Evolutionary conservation across 768 basidiomycete species (phyloP).

Genomic region (Pholiota molesta): DNA sequence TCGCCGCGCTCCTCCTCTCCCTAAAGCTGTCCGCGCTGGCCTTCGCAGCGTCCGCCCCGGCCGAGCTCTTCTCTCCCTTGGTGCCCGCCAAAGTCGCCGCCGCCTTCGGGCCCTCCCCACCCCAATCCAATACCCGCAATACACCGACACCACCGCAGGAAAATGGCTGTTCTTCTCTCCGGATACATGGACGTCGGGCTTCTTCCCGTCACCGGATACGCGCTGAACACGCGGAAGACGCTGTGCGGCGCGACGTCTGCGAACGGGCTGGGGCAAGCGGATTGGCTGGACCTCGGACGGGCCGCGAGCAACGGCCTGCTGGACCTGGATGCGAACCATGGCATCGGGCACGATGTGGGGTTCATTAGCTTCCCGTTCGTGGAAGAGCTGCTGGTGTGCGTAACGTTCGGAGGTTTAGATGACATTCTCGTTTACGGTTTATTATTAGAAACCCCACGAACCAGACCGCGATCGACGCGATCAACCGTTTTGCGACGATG

Average conservation of each 20-base stretch:
- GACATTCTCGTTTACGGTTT: background rate
- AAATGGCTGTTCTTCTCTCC: conserved; percentile 56
- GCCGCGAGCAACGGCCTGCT: conserved; percentile 54
- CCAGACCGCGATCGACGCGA: conserved; percentile 52
- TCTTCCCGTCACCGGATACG: conserved; percentile 65
- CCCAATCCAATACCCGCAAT: conserved; percentile 61
- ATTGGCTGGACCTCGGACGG: conserved; percentile 63
- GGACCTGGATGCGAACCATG: conserved; percentile 48
- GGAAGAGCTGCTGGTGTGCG: conserved; percentile 62
- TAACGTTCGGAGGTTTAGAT: conserved; percentile 15
- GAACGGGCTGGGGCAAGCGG: conserved; percentile 41
- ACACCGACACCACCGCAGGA: conserved; percentile 50
- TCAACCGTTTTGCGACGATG: conserved; percentile 59
- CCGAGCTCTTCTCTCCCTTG: conserved; percentile 59
- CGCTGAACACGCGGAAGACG: conserved; percentile 52
- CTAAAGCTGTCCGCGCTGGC: background rate
- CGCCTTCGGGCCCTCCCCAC: conserved; percentile 49
- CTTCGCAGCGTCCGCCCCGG: conserved; percentile 28
- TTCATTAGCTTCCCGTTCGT: conserved; percentile 73
- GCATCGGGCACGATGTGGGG: conserved; percentile 69
- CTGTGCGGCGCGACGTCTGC: conserved; percentile 46
- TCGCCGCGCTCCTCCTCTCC: background rate
- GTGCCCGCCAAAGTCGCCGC: conserved; percentile 60
- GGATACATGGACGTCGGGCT: conserved; percentile 69
- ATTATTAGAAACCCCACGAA: conserved; percentile 55